phyloP scores from a whole-genome alignment of 2,329 filamentous ascomycete genomes.

The Cladophialophora exuberans region DNA sequence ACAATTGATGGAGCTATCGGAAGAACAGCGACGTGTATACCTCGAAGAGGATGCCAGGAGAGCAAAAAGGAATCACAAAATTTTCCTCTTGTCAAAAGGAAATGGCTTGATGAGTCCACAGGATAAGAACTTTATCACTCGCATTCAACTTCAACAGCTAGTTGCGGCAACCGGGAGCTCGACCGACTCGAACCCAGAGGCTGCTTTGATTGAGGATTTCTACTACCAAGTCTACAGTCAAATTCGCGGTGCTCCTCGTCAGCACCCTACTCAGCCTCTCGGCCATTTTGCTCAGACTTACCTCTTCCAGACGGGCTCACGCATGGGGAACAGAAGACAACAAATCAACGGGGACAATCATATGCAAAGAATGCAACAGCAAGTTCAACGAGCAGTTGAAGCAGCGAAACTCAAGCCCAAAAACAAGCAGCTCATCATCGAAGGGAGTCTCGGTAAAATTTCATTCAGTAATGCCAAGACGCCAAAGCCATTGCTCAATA shows the following conservation, averaged over 20 bases:
- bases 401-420: conserved; percentile 97
- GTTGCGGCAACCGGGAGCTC: conserved; percentile 89
- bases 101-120: conserved; percentile 99
- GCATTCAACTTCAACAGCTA: conserved; percentile 95
- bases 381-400: conserved; percentile 95
- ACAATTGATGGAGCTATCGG: conserved; percentile 75
- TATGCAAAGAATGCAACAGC: conserved; percentile 98
- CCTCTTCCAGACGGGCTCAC: conserved; percentile 88
- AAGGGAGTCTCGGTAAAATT: conserved; percentile 95
- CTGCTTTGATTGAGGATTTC: conserved; percentile 87
- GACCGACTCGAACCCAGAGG: conserved; percentile 76
- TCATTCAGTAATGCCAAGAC: conserved; percentile 99
- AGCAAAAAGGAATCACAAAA: conserved; percentile 98
- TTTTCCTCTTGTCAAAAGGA: conserved; percentile 87
- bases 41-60: conserved; percentile 90
- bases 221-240: conserved; percentile 98
- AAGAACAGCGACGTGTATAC: conserved; percentile 81
- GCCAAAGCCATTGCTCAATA: conserved; percentile 89
- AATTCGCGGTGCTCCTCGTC: conserved; percentile 84
- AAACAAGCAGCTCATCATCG: conserved; percentile 94
- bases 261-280: conserved; percentile 88
- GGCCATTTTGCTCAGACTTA: conserved; percentile 98
- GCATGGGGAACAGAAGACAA: conserved; percentile 74
- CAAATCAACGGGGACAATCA: conserved; percentile 90
- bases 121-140: conserved; percentile 98